A percentile compares a stretch with the other conserved stretches of the same genome.
These are phyloP conservation scores for Iodosphaeria phyllophila DNA, from an alignment of 2,329 filamentous ascomycete species.

Conservation along the genomic window DNA sequence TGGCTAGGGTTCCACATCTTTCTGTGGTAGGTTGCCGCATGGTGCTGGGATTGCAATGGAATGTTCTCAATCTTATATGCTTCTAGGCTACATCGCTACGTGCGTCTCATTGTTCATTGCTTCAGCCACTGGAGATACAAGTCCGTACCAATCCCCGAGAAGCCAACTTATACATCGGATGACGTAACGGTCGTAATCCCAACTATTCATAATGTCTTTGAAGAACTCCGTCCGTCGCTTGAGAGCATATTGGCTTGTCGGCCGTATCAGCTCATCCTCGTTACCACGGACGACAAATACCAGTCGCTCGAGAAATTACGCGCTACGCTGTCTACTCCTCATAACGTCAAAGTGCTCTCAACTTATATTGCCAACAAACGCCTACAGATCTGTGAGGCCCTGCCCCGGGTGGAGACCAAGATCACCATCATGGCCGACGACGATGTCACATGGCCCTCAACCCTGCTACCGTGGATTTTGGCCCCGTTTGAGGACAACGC, in stretches of 20 bases:
- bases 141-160: constrained; percentile 64
- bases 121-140: constrained; percentile 75
- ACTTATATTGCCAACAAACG: constrained; percentile 87
- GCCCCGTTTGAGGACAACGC: constrained; percentile 73
- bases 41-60: too few species aligned
- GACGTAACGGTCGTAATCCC: constrained; percentile 93
- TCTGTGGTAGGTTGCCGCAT: neutral
- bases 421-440: constrained; percentile 92
- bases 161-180: constrained; percentile 58
- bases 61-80: constrained; percentile 11
- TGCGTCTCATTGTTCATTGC: constrained; percentile 70
- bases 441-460: constrained; percentile 81
- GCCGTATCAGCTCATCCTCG: constrained; percentile 59
- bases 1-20: neutral
- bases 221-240: constrained; percentile 67
- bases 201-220: constrained; percentile 73
- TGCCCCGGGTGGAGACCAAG: constrained; percentile 63
- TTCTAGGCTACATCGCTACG: constrained; percentile 65
- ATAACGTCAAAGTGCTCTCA: constrained; percentile 49
- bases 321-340: constrained; percentile 35
- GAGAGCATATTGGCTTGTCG: constrained; percentile 55
- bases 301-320: constrained; percentile 49
- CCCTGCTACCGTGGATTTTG: constrained; percentile 76
- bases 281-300: constrained; percentile 70
- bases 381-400: constrained; percentile 77